Conservation (phyloP, 768 basidiomycete species). For the Calocera cornea region DNA sequence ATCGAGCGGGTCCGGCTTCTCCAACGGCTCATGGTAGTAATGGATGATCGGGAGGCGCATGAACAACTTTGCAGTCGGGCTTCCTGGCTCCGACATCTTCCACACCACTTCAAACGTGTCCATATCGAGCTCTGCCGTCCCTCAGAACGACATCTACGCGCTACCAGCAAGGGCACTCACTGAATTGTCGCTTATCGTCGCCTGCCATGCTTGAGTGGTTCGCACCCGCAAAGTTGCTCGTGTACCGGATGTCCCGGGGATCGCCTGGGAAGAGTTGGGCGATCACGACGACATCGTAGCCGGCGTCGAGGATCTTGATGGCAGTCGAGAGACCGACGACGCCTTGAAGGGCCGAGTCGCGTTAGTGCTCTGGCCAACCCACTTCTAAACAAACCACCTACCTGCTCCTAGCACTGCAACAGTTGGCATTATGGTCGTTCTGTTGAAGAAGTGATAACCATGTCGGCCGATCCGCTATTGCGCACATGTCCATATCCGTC, state of each 20-base stretch:
- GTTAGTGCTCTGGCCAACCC: too few relatives aligned
- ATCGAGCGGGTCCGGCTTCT: not conserved
- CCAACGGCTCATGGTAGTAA: slow-evolving; percentile 31
- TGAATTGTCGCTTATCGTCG: not conserved
- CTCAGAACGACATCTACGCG: not conserved
- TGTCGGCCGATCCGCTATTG: not conserved
- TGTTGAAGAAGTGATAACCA: not conserved
- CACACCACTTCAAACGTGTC: slow-evolving; percentile 64
- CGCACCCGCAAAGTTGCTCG: slow-evolving; percentile 30
- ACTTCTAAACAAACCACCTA: not conserved
- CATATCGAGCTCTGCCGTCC: slow-evolving; percentile 42
- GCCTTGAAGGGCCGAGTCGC: slow-evolving; percentile 29
- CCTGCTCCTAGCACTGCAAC: not conserved
- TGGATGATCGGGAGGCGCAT: slow-evolving; percentile 49
- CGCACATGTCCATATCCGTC: not conserved
- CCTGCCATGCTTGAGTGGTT: not conserved
- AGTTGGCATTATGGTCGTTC: not conserved
- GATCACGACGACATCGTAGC: slow-evolving; percentile 53
- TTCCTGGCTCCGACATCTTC: slow-evolving; percentile 45
- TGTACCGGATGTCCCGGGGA: slow-evolving; percentile 57
- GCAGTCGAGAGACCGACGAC: slow-evolving; percentile 70
- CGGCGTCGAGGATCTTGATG: slow-evolving; percentile 49
- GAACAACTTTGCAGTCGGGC: slow-evolving; percentile 45
- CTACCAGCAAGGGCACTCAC: not conserved
- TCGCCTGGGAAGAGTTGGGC: slow-evolving; percentile 63